phyloP scores from a whole-genome alignment of 2,329 filamentous ascomycete genomes.

The Colletotrichum higginsianum region DNA sequence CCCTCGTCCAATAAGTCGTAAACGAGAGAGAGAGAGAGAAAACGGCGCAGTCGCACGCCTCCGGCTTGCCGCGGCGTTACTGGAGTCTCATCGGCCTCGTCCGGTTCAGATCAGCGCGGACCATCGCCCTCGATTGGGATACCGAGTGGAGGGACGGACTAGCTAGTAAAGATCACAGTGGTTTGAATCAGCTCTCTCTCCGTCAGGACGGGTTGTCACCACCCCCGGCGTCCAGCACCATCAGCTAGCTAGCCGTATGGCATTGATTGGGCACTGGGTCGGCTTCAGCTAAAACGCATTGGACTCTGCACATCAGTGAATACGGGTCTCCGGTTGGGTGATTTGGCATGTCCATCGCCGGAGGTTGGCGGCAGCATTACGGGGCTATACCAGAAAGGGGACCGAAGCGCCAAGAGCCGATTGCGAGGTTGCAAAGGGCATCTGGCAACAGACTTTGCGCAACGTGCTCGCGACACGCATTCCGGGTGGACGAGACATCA shows the following conservation, averaged over 20 bases:
- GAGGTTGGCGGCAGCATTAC: slow-evolving; percentile 1
- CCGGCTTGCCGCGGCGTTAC: slow-evolving; percentile 6
- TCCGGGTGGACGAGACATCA: slow-evolving; percentile 35
- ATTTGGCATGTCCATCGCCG: neutral
- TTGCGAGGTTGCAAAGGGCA: neutral
- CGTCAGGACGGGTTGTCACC: neutral
- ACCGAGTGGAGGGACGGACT: slow-evolving; percentile 2
- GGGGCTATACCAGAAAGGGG: slow-evolving; percentile 32
- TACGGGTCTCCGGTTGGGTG: slow-evolving; percentile 6
- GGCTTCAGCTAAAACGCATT: slow-evolving; percentile 28
- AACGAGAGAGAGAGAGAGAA: neutral
- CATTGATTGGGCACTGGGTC: slow-evolving; percentile 1
- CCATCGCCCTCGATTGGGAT: slow-evolving; percentile 17
- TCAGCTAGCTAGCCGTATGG: neutral
- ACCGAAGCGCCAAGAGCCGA: slow-evolving; percentile 39
- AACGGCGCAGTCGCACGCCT: neutral
- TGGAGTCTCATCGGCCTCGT: neutral
- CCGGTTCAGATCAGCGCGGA: slow-evolving; percentile 3
- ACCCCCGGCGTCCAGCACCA: neutral
- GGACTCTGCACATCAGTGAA: neutral
- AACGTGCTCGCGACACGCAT: slow-evolving; percentile 37
- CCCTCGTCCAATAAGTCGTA: neutral
- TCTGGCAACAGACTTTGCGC: slow-evolving; percentile 32
- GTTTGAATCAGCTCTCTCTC: slow-evolving; percentile 8
- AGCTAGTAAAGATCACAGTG: no score